Evolutionary conservation across 2,329 filamentous ascomycete species (phyloP), one percentile per base, ranked within the genome.

Genomic region (Domatiomyces catenatus): DNA sequence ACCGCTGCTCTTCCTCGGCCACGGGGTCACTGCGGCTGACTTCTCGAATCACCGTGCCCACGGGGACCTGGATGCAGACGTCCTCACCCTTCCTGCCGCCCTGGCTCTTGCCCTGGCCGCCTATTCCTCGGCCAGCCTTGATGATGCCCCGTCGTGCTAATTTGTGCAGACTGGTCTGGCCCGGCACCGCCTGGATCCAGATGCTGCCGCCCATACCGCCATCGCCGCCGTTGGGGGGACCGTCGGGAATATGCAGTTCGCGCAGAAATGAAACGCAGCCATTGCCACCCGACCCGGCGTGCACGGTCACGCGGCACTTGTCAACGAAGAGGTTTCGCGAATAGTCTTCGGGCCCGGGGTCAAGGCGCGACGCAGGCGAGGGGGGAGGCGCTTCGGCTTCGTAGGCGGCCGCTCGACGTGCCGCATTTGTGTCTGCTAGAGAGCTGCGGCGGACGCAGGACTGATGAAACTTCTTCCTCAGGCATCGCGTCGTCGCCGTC

Each of bases 211-310:
- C 92, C 50, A 80, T 84, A 3, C 92, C 92, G 43, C 92, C 92
- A 63, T 98, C 88, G 53, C 92, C 92, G 47, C 92, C 92, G 66
- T 98, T 96, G 8, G 92, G 80, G 8, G 92, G 92, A 0, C 92
- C 92, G 56, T 94, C 82, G 44, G 82, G 79, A 26, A 95, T 75
- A 66, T 85, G 96, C 56, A 90, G 90, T 61, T 98, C 92, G 18
- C 90, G 83, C 44, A 93, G 71, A 64, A 96, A 98, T 0, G 92
- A 92, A 48, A 96, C 86, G 63, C 92, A 98, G 56, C 92, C 92
- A 62, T 92, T 82, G 7, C 92, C 92, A 22, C 92, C 92, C 1
- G 74, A 69, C 7, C 92, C 92, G 17, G 89, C 84, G 59, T 84
- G 76, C 2, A 96, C 67, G 0, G 79, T 84, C 24, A 96, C 68